These are phyloP conservation scores for Lactarius deliciosus DNA, from an alignment of 768 basidiomycete species.

Conservation along the genomic window DNA sequence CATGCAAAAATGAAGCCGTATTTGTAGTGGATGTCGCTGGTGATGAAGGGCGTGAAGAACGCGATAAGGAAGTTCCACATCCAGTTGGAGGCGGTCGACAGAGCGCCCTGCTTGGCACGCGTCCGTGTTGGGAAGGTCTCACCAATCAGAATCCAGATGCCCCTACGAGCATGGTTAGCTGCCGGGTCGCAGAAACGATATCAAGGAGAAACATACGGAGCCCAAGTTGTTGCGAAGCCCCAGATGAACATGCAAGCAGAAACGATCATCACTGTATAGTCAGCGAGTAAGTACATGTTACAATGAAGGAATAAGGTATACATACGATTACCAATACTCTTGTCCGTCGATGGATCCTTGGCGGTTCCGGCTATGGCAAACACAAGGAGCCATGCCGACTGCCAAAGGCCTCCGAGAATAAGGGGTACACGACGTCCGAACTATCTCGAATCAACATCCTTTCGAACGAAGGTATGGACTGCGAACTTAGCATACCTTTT, in stretches of 20 bases:
- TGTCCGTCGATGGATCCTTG: slow-evolving; percentile 48
- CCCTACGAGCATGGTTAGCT: slow-evolving; percentile 36
- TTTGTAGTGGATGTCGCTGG: slow-evolving; percentile 50
- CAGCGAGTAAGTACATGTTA: background rate
- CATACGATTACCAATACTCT: slow-evolving; percentile 53
- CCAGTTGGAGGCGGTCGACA: slow-evolving; percentile 67
- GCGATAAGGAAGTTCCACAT: slow-evolving; percentile 69
- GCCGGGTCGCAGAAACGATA: background rate
- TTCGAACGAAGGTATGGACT: background rate
- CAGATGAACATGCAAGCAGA: slow-evolving; percentile 69
- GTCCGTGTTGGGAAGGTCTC: slow-evolving; percentile 76
- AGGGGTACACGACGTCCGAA: slow-evolving; percentile 66
- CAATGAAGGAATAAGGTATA: slow-evolving; percentile 15
- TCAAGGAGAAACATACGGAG: slow-evolving; percentile 42
- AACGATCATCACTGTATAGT: slow-evolving; percentile 41
- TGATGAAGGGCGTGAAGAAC: slow-evolving; percentile 80
- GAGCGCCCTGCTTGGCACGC: slow-evolving; percentile 66
- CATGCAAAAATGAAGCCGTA: slow-evolving; percentile 75
- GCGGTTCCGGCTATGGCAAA: slow-evolving; percentile 73
- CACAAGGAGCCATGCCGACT: slow-evolving; percentile 66
- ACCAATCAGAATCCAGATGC: slow-evolving; percentile 75
- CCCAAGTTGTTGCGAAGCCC: slow-evolving; percentile 72
- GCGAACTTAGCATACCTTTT: slow-evolving; percentile 43
- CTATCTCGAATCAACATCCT: slow-evolving; percentile 33
- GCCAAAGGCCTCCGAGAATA: slow-evolving; percentile 70